These are phyloP conservation scores for Penicillium diatomitis DNA, from an alignment of 495 filamentous ascomycete genomes.

Conservation along the genomic window DNA sequence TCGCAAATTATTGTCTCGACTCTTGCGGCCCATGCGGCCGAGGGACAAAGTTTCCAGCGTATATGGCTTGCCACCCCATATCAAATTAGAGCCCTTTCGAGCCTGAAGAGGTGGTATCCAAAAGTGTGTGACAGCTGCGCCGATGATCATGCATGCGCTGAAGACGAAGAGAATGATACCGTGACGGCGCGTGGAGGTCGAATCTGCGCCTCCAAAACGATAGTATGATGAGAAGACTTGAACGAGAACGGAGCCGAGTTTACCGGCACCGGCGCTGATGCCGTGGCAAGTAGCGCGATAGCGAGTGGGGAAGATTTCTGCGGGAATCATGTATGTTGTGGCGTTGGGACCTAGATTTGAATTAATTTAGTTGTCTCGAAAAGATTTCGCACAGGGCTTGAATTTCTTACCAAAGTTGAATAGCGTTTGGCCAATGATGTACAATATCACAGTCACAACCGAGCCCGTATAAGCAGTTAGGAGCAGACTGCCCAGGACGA, in stretches of 20 bases:
- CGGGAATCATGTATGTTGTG: conserved; percentile 53
- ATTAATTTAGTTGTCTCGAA: conserved; percentile 4
- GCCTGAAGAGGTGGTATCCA: conserved; percentile 35
- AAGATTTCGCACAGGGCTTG: too few relatives aligned
- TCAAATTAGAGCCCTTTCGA: conserved; percentile 13
- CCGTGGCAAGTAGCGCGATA: conserved; percentile 51
- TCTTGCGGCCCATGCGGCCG: conserved; percentile 30
- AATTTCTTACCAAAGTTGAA: conserved; percentile 48
- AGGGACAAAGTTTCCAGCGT: conserved; percentile 33
- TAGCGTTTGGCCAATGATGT: conserved; percentile 50
- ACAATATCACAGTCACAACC: conserved; percentile 43
- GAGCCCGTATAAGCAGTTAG: conserved; percentile 29
- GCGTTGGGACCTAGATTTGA: conserved; percentile 41
- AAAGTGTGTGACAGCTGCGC: conserved; percentile 35
- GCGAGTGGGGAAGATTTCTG: conserved; percentile 53
- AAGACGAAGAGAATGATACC: conserved; percentile 39
- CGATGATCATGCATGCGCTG: conserved; percentile 38
- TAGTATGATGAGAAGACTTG: conserved; percentile 43
- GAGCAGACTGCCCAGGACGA: conserved; percentile 42
- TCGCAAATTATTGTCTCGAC: conserved; percentile 24
- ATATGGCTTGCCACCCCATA: conserved; percentile 34
- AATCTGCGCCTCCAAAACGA: conserved; percentile 27
- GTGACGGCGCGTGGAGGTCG: conserved; percentile 27
- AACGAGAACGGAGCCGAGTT: conserved; percentile 49
- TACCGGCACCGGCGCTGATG: conserved; percentile 45